Evolutionary conservation across 179 eudicot genomes (phyloP), one percentile per base, ranked within the genome.

Genomic region (Spinacia oleracea): DNA sequence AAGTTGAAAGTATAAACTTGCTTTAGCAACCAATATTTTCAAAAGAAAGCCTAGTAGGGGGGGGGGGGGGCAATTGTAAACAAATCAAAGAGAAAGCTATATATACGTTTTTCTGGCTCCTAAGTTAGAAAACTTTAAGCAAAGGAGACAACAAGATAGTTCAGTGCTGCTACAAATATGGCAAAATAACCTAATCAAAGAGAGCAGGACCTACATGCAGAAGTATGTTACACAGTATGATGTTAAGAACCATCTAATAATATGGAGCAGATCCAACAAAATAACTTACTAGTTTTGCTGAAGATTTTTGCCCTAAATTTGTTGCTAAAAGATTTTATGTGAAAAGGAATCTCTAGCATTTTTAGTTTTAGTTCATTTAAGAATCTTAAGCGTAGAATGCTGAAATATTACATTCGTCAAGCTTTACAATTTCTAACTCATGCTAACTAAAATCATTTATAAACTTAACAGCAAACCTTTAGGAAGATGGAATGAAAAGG

Each of bases 141-240:
- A 25, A 70, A 70, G 35, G 56, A 65, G 43, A 65, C 70, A 34
- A 32, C 23, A 43, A 43, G 20, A 45, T 34, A 45, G n/a, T 29
- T 25, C 56, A 45, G 32, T 46, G 45, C 55, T 23, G 11, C 55
- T 45, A 25, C 3, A 43, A 55, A 43, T 18, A 77, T 9, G 5
- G 16, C 55, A 77, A 64, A 34, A 50, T 4, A 25, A 60, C 40
- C 31, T 10, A 59, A 78, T 21, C 60, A 78, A 20, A 59, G 35
- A 18, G 25, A 27, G 38, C 23, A 15, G 38, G 50, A 11, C 31
- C 55, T 18, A 20, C 75, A 16, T 59, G 27, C 6, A 27, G 0
- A 27, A 23, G 9, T 18, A 3, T 48, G 53, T 48, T 48, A n/a
- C n/a, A n/a, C n/a, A n/a, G n/a, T n/a, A 48, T 48, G 20, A 53